Conservation (phyloP, 768 basidiomycete species). For the Trametes meyenii region DNA sequence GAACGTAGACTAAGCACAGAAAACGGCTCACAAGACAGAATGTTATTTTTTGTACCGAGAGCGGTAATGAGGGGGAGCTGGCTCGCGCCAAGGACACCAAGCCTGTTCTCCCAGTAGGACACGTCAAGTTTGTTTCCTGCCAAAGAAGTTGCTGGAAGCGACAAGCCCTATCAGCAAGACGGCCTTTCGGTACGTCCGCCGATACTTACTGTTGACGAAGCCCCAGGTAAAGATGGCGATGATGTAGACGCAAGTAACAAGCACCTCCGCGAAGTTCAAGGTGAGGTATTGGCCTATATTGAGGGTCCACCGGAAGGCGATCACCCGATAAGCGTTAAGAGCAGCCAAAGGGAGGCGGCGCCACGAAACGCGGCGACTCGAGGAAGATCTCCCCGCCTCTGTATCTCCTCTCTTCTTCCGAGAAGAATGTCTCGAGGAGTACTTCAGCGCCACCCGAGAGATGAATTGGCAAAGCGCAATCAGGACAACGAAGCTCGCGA, state of each 20-base stretch:
- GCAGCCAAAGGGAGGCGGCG: constrained; percentile 31
- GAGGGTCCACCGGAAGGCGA: constrained; percentile 37
- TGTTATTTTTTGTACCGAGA: constrained; percentile 64
- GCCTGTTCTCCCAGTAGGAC: constrained; percentile 38
- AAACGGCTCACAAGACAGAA: constrained; percentile 41
- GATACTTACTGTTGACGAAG: constrained; percentile 31
- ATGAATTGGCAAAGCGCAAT: constrained; percentile 40
- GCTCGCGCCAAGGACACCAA: constrained; percentile 45
- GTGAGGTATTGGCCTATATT: constrained; percentile 34
- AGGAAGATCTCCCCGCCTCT: constrained; percentile 1
- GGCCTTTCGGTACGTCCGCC: neutral
- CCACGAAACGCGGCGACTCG: constrained; percentile 16
- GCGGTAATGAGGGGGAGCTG: constrained; percentile 60
- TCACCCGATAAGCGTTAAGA: constrained; percentile 33
- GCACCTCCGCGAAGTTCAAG: constrained; percentile 40
- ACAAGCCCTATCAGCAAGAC: neutral
- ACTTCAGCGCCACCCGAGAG: constrained; percentile 21
- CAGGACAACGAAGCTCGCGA: constrained; percentile 46
- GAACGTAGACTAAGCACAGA: neutral
- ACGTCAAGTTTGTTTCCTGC: constrained; percentile 28
- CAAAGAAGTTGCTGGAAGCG: constrained; percentile 28
- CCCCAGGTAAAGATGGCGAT: constrained; percentile 33
- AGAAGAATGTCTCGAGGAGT: neutral
- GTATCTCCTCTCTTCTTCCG: neutral
- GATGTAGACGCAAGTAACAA: constrained; percentile 39